These are phyloP conservation scores for Myxozyma sirexii DNA, from an alignment of 805 yeast species.

Conservation along the genomic window DNA sequence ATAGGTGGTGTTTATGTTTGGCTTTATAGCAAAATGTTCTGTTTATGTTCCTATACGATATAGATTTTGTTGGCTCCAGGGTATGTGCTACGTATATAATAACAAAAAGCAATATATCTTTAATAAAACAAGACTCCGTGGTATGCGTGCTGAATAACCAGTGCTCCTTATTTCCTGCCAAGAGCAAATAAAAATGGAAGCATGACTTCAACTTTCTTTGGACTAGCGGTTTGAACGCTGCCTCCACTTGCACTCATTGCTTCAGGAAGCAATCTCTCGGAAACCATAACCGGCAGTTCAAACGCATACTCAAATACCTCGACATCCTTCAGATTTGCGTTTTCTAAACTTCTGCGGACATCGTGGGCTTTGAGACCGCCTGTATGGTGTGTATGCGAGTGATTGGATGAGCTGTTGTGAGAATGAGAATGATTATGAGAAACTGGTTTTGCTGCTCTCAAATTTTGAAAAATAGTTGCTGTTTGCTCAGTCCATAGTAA, in stretches of 20 bases:
- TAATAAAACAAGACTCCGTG: too few species aligned
- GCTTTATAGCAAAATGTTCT: neutral
- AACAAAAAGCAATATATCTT: neutral
- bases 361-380: conserved; percentile 20
- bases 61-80: neutral
- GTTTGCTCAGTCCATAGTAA: conserved; percentile 7
- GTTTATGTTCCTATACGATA: neutral
- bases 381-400: conserved; percentile 4
- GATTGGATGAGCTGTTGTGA: neutral
- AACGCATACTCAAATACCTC: conserved; percentile 14
- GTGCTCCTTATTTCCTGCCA: conserved; percentile 5
- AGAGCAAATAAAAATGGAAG: conserved; percentile 20
- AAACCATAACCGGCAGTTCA: conserved; percentile 12
- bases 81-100: neutral
- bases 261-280: neutral
- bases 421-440: neutral
- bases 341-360: neutral
- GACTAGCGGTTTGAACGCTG: neutral
- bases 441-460: neutral
- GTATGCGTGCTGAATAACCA: neutral
- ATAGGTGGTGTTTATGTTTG: neutral
- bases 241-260: neutral
- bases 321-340: conserved; percentile 9
- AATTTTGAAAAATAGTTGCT: conserved; percentile 8
- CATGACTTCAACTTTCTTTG: neutral